Evolutionary conservation across 208 protist genomes (phyloP).

Genomic region (Leptomonas seymouri): DNA sequence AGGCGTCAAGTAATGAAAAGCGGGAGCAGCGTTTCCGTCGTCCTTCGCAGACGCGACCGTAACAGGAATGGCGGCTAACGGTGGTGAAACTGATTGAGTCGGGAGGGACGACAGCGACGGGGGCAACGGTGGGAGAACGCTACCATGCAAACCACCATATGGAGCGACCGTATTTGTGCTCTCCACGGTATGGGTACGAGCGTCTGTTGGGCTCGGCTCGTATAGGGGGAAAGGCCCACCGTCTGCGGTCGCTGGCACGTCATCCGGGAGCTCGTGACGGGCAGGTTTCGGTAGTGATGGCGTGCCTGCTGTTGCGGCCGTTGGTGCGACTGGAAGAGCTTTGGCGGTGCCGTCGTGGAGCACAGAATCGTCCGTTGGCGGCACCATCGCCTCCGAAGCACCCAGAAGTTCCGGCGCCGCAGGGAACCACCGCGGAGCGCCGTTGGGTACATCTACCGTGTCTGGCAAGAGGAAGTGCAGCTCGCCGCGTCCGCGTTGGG

Average conservation of each 20-base stretch:
- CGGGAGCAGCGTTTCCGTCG: background rate
- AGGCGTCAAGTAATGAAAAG: slow-evolving; percentile 24
- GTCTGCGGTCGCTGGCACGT: background rate
- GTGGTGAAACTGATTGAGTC: background rate
- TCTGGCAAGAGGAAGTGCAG: background rate
- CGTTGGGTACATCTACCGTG: slow-evolving; percentile 3
- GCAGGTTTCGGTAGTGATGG: background rate
- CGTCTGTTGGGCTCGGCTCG: background rate
- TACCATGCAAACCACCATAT: background rate
- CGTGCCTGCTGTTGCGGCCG: background rate
- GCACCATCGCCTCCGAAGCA: slow-evolving; percentile 10
- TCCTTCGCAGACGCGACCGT: background rate
- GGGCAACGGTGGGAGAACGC: slow-evolving; percentile 3
- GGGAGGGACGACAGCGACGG: background rate
- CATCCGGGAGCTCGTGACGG: background rate
- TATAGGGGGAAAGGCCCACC: background rate
- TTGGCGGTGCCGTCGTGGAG: background rate
- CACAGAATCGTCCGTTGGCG: background rate
- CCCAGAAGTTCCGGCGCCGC: slow-evolving; percentile 6
- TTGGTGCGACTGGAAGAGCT: background rate
- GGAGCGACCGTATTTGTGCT: too few species aligned
- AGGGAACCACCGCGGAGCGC: slow-evolving; percentile 13
- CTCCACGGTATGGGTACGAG: background rate
- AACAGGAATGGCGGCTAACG: background rate
- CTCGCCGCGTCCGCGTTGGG: background rate